Evolutionary conservation across 2,329 filamentous ascomycete species (phyloP).

Genomic region (Graphiopsis chlorocephala): DNA sequence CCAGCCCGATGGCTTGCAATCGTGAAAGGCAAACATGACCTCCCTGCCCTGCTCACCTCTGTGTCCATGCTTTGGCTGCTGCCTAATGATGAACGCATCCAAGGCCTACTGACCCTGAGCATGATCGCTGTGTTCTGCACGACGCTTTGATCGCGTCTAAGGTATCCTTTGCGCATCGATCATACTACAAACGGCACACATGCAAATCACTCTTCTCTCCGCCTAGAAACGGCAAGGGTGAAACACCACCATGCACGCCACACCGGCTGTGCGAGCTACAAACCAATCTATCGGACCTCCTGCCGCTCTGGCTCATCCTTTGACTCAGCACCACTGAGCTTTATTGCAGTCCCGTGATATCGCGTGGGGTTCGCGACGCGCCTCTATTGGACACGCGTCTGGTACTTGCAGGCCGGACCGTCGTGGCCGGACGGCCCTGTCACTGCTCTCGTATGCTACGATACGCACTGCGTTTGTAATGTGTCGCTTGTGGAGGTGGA

Average conservation of each 20-base stretch:
- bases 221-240: constrained; percentile 2
- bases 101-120: neutral
- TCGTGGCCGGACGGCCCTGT: constrained; percentile 7
- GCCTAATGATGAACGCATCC: neutral
- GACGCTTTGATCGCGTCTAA: neutral
- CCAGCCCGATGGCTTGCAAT: constrained; percentile 3
- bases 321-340: constrained; percentile 8
- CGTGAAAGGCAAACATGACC: constrained; percentile 4
- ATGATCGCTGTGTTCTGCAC: neutral
- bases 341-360: constrained; percentile 19
- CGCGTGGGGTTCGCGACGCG: constrained; percentile 15
- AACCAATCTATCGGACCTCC: constrained; percentile 13
- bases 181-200: neutral
- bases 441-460: constrained; percentile 14
- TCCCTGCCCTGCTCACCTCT: neutral
- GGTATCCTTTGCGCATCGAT: neutral
- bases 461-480: constrained; percentile 9
- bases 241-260: constrained; percentile 14
- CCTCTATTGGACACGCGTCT: constrained; percentile 10
- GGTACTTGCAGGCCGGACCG: constrained; percentile 6
- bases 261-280: constrained; percentile 10
- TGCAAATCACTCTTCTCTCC: neutral
- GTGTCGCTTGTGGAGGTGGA: neutral
- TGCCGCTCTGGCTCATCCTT: constrained; percentile 14
- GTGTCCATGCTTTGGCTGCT: neutral